A percentile compares a stretch with the other conserved stretches of the same genome.
Conservation (phyloP, 2,329 filamentous ascomycete genomes). For the Alternaria sp. region DNA sequence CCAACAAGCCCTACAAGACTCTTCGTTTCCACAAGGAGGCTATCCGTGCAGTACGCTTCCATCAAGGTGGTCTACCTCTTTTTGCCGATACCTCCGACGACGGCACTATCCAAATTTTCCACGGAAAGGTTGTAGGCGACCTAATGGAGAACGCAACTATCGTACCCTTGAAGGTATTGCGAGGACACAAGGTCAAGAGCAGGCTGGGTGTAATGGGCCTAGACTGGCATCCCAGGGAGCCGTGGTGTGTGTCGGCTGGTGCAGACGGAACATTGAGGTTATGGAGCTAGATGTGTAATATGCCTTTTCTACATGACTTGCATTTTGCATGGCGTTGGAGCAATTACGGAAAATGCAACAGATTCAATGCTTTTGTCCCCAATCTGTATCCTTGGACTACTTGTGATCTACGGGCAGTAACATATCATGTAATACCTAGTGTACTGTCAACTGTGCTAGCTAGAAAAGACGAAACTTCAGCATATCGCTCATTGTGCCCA, state of each 20-base stretch:
- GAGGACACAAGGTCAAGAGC: conserved; percentile 85
- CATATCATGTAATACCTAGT: not conserved
- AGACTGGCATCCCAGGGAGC: conserved; percentile 93
- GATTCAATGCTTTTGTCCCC: not conserved
- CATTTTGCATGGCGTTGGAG: conserved; percentile 9
- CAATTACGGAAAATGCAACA: conserved; percentile 2
- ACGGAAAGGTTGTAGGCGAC: conserved; percentile 93
- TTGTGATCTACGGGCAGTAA: not conserved
- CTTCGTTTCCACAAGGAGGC: conserved; percentile 93
- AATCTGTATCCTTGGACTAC: not conserved
- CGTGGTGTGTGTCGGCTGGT: conserved; percentile 93
- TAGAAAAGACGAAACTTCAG: not conserved
- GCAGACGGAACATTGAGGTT: conserved; percentile 91
- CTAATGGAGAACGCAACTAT: conserved; percentile 96
- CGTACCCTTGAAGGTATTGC: conserved; percentile 92
- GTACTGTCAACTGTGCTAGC: not conserved
- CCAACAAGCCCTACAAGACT: conserved; percentile 90
- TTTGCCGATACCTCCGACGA: conserved; percentile 97
- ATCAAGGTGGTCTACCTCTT: conserved; percentile 78
- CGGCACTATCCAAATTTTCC: conserved; percentile 93
- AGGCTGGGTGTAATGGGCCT: conserved; percentile 91
- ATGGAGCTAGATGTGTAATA: conserved; percentile 62
- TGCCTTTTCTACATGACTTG: not conserved
- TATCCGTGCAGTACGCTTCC: conserved; percentile 87
- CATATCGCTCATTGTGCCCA: not conserved